These are phyloP conservation scores for Acanthamoeba castellanii DNA, from an alignment of 208 protist species.

Conservation along the genomic window DNA sequence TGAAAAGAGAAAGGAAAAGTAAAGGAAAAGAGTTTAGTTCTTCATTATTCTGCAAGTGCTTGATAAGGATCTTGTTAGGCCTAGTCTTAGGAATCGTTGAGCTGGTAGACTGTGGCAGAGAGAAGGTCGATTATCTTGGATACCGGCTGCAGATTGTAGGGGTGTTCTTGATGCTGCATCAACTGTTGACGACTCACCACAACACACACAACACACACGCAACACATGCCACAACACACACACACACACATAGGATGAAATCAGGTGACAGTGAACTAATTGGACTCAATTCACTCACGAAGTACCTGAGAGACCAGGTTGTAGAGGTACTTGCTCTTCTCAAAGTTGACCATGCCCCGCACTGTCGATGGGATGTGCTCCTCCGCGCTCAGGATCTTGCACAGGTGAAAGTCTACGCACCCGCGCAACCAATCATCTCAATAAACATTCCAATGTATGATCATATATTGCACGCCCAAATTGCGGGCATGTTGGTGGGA, in stretches of 20 bases:
- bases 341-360: constrained; percentile 44
- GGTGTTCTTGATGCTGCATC: constrained; percentile 48
- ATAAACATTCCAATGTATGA: too few species aligned
- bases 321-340: constrained; percentile 72
- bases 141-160: constrained; percentile 49
- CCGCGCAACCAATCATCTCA: neutral
- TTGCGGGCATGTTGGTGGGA: neutral
- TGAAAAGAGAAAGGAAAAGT: too few species aligned
- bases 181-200: neutral
- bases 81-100: neutral
- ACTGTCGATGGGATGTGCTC: constrained; percentile 2
- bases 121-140: constrained; percentile 43
- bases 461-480: too few species aligned
- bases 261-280: neutral
- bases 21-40: too few species aligned
- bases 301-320: constrained; percentile 46
- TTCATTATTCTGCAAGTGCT: too few species aligned
- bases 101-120: neutral
- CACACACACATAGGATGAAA: too few species aligned
- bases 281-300: neutral
- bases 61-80: too few species aligned
- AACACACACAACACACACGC: neutral
- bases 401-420: neutral
- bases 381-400: constrained; percentile 54
- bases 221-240: neutral